Base-by-base conservation (phyloP, 129 eudicot genomes). In the Lactuca saligna region DNA sequence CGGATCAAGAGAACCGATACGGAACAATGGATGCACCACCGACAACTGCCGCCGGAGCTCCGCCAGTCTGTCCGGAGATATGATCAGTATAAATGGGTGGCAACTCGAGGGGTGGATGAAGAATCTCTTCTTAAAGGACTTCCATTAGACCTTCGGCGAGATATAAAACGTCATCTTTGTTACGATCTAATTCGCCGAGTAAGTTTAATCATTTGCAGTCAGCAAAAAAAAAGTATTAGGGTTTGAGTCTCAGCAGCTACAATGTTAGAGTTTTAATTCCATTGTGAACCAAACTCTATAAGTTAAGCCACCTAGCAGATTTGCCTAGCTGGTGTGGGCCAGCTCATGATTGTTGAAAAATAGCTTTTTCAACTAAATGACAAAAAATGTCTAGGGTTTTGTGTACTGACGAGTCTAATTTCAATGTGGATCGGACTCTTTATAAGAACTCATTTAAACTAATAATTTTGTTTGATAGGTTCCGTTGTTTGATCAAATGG, bases 11-110 rank as follows among this genome's bases (percentile, higher is more conserved):
- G 97, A 79, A 85, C 90, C 0, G 97, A 91, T 70, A 87, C 97
- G 0, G 97, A 91, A 64, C 95, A 87, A 37, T 91, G 97, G 97
- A 91, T 91, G 97, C 96, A 68, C 68, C 97, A 91, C 70, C 82
- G 97, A 71, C 97, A 91, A 74, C 85, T 91, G 57, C 95, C 96
- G 8, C 88, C 71, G 17, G 92, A 91, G 59, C 71, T 91, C 46
- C 85, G 88, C 56, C 87, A 83, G 65, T 80, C 96, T 0, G 90
- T 91, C 1, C 69, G 97, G 32, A 85, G 84, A 68, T 91, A 91
- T 5, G 97, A 91, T 71, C 95, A 87, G 39, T 91, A 91, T 55
- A 91, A 87, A 79, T 91, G 97, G 97, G 83, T 85, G 15, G 96
- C 97, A 1, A 91, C 97, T 4, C 82, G 88, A 53, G 97, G 97